phyloP scores from a whole-genome alignment of 495 filamentous ascomycete species.

The Annulohypoxylon moriforme region DNA sequence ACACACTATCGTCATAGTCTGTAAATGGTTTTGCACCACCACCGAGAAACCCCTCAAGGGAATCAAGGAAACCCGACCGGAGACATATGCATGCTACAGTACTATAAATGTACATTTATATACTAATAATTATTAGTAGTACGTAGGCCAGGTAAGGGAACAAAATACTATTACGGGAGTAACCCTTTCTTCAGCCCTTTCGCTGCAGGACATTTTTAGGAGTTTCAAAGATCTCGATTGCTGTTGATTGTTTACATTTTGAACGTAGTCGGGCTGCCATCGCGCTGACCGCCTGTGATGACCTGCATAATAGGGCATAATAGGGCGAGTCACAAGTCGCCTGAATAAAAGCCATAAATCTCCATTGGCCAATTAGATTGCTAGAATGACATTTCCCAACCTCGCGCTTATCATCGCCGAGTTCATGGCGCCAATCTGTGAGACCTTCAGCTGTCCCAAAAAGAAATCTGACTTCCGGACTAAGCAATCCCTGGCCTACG shows the following conservation, averaged over 20 bases:
- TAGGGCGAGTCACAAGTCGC: constrained; percentile 32
- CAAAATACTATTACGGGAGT: neutral
- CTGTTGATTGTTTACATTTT: constrained; percentile 44
- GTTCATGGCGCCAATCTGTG: constrained; percentile 31
- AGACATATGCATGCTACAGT: constrained; percentile 19
- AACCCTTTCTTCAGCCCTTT: constrained; percentile 12
- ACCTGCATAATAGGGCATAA: constrained; percentile 42
- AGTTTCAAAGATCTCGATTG: constrained; percentile 26
- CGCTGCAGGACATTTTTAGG: constrained; percentile 22
- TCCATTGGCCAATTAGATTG: constrained; percentile 27
- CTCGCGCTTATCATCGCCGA: constrained; percentile 39
- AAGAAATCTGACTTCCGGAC: constrained; percentile 31
- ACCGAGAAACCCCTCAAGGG: constrained; percentile 2
- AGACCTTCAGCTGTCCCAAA: constrained; percentile 39
- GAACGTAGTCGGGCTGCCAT: constrained; percentile 20
- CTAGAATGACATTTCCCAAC: constrained; percentile 12
- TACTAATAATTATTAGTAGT: neutral
- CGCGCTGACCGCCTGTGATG: constrained; percentile 38
- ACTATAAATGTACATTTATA: neutral
- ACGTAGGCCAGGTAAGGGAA: neutral
- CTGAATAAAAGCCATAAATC: constrained; percentile 3
- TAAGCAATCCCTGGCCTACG: constrained; percentile 36
- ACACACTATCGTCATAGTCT: constrained; percentile 38
- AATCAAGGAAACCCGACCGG: constrained; percentile 14
- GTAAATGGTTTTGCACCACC: constrained; percentile 34